phyloP scores from a whole-genome alignment of 2,329 filamentous ascomycete genomes.

The Epichloe sibirici region DNA sequence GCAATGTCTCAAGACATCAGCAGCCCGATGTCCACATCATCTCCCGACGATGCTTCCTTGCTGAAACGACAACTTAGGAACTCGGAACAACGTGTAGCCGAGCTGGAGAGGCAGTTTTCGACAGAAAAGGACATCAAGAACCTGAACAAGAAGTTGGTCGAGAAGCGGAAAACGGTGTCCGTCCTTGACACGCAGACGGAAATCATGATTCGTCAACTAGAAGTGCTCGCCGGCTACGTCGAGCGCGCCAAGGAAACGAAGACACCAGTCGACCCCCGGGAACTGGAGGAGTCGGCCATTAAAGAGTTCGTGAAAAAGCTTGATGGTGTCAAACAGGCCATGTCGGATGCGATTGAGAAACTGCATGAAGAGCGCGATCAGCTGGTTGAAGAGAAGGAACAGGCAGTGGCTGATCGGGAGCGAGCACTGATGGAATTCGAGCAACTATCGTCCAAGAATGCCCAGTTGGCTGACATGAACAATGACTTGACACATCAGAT shows the following conservation, averaged over 20 bases:
- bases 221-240: conserved; percentile 79
- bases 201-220: conserved; percentile 85
- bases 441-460: conserved; percentile 86
- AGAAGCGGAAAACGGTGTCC: conserved; percentile 93
- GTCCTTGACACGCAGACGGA: conserved; percentile 89
- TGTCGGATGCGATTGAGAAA: conserved; percentile 46
- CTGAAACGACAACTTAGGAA: conserved; percentile 66
- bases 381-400: conserved; percentile 72
- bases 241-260: conserved; percentile 75
- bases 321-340: conserved; percentile 46
- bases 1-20: conserved; percentile 45
- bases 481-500: conserved; percentile 91
- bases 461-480: conserved; percentile 87
- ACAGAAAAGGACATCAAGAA: conserved; percentile 56
- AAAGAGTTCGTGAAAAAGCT: conserved; percentile 77
- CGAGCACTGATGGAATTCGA: conserved; percentile 93
- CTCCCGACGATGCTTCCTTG: conserved; percentile 52
- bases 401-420: conserved; percentile 74
- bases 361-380: conserved; percentile 64
- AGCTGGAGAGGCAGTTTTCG: conserved; percentile 69
- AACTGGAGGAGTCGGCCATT: conserved; percentile 80
- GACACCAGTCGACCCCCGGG: conserved; percentile 65
- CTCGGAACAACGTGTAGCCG: conserved; percentile 73
- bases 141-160: conserved; percentile 75
- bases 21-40: conserved; percentile 56